A percentile compares a stretch with the other conserved stretches of the same genome.
These are phyloP conservation scores for Xylaria acuta DNA, from an alignment of 495 filamentous ascomycete species.

Conservation along the genomic window DNA sequence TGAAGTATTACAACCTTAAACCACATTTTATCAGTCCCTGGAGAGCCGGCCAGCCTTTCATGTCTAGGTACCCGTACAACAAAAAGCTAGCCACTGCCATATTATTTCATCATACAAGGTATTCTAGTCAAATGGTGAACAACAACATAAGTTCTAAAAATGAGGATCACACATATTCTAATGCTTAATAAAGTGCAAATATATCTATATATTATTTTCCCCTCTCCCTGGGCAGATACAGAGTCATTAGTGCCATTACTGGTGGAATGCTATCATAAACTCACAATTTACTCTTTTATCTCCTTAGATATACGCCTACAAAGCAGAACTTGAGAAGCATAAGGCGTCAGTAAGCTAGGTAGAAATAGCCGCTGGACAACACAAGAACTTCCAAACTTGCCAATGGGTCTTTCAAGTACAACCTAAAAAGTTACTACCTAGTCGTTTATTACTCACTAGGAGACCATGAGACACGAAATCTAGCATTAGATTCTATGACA, in stretches of 20 bases:
- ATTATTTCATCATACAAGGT: not conserved
- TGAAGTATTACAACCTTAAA: not conserved
- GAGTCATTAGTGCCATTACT: not conserved
- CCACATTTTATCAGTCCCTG: not conserved
- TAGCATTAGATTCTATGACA: not conserved
- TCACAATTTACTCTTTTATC: not conserved
- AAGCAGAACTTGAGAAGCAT: not conserved
- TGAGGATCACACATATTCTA: not conserved
- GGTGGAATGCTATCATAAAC: not conserved
- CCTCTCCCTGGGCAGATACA: not conserved
- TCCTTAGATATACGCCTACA: not conserved
- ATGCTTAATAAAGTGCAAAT: not conserved
- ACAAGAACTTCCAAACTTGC: not conserved
- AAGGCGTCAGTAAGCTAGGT: not conserved
- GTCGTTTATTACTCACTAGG: not conserved
- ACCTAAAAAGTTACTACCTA: not conserved
- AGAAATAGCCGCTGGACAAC: not conserved
- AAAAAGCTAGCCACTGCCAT: not conserved
- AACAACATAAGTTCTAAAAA: not conserved
- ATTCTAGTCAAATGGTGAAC: not conserved
- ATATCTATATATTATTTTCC: not conserved
- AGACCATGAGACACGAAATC: not conserved
- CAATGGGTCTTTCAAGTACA: not conserved
- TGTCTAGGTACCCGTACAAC: not conserved
- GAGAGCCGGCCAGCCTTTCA: not conserved